Evolutionary conservation across 2,329 filamentous ascomycete genomes (phyloP).

Genomic region (Macrophomina phaseolina): DNA sequence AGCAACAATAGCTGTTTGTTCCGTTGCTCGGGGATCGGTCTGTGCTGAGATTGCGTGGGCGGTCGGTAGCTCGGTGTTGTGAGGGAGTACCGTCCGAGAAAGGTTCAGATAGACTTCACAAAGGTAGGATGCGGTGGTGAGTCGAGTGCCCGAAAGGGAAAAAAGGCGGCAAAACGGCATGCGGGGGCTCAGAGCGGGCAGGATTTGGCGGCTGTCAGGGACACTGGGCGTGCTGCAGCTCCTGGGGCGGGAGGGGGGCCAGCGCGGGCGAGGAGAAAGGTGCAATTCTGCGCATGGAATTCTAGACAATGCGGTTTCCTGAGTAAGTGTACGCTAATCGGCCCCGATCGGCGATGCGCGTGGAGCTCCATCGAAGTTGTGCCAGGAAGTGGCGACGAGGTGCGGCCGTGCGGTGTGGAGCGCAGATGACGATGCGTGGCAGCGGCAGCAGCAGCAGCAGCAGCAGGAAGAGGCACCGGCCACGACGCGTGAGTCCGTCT

Average conservation of each 20-base stretch:
- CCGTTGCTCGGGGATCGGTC: not conserved
- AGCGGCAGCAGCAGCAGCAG: not conserved
- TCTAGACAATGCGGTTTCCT: constrained; percentile 16
- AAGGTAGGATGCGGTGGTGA: not conserved
- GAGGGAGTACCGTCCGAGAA: not conserved
- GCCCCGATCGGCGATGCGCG: constrained; percentile 16
- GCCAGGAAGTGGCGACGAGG: not conserved
- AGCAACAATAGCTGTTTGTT: not conserved
- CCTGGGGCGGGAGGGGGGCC: not conserved
- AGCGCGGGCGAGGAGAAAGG: not conserved
- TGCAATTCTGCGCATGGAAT: constrained; percentile 16
- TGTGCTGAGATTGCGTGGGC: not conserved
- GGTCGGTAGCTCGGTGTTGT: not conserved
- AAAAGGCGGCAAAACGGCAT: not conserved
- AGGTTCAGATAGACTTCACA: not conserved
- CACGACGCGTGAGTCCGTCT: not conserved
- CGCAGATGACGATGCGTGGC: not conserved
- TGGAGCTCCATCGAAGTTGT: constrained; percentile 15
- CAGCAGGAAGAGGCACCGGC: not conserved
- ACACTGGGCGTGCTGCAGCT: not conserved
- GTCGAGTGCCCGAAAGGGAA: not conserved
- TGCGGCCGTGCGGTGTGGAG: constrained; percentile 11
- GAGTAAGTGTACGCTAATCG: constrained; percentile 23
- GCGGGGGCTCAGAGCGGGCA: not conserved
- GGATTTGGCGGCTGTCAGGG: not conserved